Evolutionary conservation across 2,329 filamentous ascomycete genomes (phyloP).

Genomic region (Endocalyx cinctus): DNA sequence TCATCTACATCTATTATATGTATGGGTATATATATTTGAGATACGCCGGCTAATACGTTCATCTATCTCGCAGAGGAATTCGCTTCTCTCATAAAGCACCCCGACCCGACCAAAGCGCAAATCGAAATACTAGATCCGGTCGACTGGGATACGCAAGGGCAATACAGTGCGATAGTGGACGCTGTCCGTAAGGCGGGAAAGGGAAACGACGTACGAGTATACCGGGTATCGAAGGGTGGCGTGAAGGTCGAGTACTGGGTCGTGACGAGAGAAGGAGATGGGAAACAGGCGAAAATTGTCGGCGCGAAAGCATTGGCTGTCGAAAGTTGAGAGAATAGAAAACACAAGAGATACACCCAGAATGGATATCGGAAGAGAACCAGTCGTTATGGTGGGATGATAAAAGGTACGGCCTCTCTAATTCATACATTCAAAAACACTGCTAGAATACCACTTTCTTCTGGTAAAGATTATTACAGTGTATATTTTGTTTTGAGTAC

Average conservation of each 20-base stretch:
- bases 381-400: too few relatives aligned
- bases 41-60: too few relatives aligned
- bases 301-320: conserved; percentile 75
- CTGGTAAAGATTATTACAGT: too few relatives aligned
- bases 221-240: conserved; percentile 59
- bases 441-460: too few relatives aligned
- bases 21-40: background rate
- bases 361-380: too few relatives aligned
- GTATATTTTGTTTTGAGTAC: too few relatives aligned
- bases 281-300: conserved; percentile 54
- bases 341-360: too few relatives aligned
- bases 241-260: conserved; percentile 77
- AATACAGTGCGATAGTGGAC: conserved; percentile 65
- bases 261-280: conserved; percentile 56
- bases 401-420: too few relatives aligned
- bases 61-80: conserved; percentile 69
- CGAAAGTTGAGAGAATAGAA: conserved; percentile 62
- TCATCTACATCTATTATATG: conserved; percentile 2
- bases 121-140: conserved; percentile 63
- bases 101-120: conserved; percentile 45
- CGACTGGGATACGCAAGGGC: conserved; percentile 68
- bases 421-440: too few relatives aligned
- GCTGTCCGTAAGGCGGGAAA: conserved; percentile 61
- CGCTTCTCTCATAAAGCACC: conserved; percentile 59
- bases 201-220: conserved; percentile 69